These are phyloP conservation scores for Cladobotryum mycophilum DNA, from an alignment of 2,329 filamentous ascomycete genomes.

Conservation along the genomic window DNA sequence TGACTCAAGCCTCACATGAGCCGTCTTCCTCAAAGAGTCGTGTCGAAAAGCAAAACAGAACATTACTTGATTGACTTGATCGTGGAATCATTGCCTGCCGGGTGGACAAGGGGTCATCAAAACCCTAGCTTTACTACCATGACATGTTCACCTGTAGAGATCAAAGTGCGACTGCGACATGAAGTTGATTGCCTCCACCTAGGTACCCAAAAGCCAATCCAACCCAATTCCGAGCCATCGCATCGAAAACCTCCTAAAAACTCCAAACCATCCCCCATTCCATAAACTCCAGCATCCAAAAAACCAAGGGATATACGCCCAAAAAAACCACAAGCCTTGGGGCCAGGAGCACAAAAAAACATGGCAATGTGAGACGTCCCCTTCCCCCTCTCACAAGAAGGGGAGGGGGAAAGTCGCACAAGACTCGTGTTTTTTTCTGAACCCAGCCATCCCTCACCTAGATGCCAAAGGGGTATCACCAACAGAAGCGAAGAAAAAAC, in stretches of 20 bases:
- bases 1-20: no score
- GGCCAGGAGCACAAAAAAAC: constrained; percentile 8
- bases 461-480: constrained; percentile 26
- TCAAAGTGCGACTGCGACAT: background rate
- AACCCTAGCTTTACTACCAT: no score
- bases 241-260: constrained; percentile 12
- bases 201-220: constrained; percentile 7
- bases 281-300: constrained; percentile 18
- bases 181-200: constrained; percentile 19
- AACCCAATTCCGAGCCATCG: constrained; percentile 5
- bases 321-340: constrained; percentile 26
- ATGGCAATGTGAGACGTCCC: background rate
- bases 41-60: no score
- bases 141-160: no score
- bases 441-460: constrained; percentile 5
- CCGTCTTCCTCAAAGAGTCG: no score
- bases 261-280: constrained; percentile 16
- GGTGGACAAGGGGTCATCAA: no score
- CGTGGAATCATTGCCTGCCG: no score
- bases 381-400: background rate
- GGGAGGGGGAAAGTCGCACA: background rate
- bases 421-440: background rate
- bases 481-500: constrained; percentile 24
- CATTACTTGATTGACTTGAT: no score
- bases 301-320: constrained; percentile 23